phyloP scores from a whole-genome alignment of 331 rosid genomes.

The Pyrus hybrid region DNA sequence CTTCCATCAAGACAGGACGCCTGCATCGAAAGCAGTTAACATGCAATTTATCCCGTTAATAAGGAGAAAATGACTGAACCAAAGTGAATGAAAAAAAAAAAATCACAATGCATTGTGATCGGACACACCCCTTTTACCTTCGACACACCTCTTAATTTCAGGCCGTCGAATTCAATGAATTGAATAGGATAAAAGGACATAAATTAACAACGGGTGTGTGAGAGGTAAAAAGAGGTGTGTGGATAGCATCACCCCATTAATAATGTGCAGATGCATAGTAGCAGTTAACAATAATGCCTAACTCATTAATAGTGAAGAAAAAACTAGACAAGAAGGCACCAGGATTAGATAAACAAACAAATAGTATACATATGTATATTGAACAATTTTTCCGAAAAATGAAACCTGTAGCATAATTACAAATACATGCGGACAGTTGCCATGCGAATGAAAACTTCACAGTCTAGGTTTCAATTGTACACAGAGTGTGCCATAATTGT shows the following conservation, averaged over 20 bases:
- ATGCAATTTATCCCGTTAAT: not conserved
- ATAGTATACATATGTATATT: not conserved
- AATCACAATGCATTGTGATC: not conserved
- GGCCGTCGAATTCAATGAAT: too few relatives aligned
- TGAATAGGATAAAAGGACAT: too few relatives aligned
- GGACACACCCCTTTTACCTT: too few relatives aligned
- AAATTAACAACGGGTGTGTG: too few relatives aligned
- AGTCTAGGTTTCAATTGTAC: not conserved
- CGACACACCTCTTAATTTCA: too few relatives aligned
- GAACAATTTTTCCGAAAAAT: not conserved
- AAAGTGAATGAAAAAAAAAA: not conserved
- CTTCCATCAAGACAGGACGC: not conserved
- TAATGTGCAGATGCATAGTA: not conserved
- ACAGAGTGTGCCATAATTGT: not conserved
- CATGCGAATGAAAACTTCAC: not conserved
- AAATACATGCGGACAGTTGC: not conserved
- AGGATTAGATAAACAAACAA: not conserved
- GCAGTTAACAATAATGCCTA: not conserved
- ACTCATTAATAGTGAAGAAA: not conserved
- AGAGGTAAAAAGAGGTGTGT: too few relatives aligned
- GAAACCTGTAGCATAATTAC: not conserved
- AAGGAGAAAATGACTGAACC: not conserved
- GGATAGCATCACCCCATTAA: not conserved
- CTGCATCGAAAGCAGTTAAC: constrained; percentile 2
- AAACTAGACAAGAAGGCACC: not conserved